phyloP scores from a whole-genome alignment of 2,329 filamentous ascomycete genomes.

The Trichoderma sp. region DNA sequence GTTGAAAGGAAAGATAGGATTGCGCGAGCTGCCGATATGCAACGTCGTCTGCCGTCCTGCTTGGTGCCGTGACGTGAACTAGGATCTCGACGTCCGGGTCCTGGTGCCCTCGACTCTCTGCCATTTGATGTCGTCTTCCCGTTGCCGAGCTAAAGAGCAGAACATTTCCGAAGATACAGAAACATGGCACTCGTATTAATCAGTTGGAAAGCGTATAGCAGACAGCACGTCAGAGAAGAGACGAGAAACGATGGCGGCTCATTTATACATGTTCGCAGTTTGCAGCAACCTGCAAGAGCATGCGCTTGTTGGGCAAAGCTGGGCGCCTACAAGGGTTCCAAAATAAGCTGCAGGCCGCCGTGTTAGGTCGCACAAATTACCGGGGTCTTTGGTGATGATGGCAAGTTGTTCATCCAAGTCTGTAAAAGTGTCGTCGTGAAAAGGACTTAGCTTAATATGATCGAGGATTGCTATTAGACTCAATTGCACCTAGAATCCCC shows the following conservation, averaged over 20 bases:
- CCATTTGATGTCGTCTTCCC: constrained; percentile 1
- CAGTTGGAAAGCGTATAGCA: not conserved
- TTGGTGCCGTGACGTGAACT: constrained; percentile 56
- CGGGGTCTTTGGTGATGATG: not conserved
- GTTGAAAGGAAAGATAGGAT: constrained; percentile 53
- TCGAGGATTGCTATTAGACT: not conserved
- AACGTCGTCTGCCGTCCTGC: constrained; percentile 49
- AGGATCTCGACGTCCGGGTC: constrained; percentile 51
- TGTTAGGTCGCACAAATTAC: not conserved
- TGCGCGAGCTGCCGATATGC: constrained; percentile 51
- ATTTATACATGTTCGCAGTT: constrained; percentile 13
- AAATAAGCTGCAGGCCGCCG: not conserved
- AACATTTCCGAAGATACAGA: not conserved
- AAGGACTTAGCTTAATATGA: not conserved
- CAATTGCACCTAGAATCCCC: not conserved
- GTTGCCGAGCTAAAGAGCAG: not conserved
- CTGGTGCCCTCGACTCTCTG: constrained; percentile 21
- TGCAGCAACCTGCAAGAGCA: not conserved
- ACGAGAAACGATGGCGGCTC: not conserved
- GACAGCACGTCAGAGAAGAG: not conserved
- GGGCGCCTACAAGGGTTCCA: not conserved
- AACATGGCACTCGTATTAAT: not conserved
- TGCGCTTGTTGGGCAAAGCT: not conserved
- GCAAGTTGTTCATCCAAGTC: not conserved
- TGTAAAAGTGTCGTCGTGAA: not conserved